Evolutionary conservation across 2,329 filamentous ascomycete species (phyloP).

Genomic region (Uncinocarpus reesii): DNA sequence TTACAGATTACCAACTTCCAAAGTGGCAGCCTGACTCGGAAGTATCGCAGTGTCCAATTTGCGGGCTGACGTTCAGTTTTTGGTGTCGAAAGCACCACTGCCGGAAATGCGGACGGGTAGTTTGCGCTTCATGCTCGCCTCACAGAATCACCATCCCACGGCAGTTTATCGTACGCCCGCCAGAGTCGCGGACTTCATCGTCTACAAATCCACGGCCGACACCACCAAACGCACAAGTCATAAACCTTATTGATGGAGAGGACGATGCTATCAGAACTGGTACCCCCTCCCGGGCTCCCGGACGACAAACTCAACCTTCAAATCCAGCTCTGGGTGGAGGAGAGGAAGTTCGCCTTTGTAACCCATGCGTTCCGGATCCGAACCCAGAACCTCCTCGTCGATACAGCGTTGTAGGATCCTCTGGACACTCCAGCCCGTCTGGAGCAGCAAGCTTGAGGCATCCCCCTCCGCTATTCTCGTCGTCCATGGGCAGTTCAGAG

Average conservation of each 20-base stretch:
- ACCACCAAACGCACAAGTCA: slow-evolving; percentile 38
- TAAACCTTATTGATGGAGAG: slow-evolving; percentile 36
- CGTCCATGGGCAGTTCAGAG: slow-evolving; percentile 1
- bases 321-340: slow-evolving; percentile 52
- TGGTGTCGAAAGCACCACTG: slow-evolving; percentile 90
- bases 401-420: slow-evolving; percentile 19
- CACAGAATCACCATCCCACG: slow-evolving; percentile 91
- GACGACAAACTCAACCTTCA: slow-evolving; percentile 18
- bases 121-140: slow-evolving; percentile 81
- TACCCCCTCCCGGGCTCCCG: neutral
- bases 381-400: slow-evolving; percentile 47
- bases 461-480: neutral
- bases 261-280: neutral
- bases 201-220: slow-evolving; percentile 32
- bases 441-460: neutral
- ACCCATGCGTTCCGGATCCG: slow-evolving; percentile 62
- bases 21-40: slow-evolving; percentile 83
- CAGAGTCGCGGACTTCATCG: slow-evolving; percentile 39
- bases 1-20: slow-evolving; percentile 49
- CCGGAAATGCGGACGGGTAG: slow-evolving; percentile 88
- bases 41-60: slow-evolving; percentile 76
- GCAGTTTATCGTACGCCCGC: slow-evolving; percentile 76
- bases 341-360: slow-evolving; percentile 59
- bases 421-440: neutral
- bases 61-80: slow-evolving; percentile 65